A percentile compares a stretch with the other conserved stretches of the same genome.
phyloP scores from a whole-genome alignment of 495 filamentous ascomycete species.

The Penicillium mononematosum region DNA sequence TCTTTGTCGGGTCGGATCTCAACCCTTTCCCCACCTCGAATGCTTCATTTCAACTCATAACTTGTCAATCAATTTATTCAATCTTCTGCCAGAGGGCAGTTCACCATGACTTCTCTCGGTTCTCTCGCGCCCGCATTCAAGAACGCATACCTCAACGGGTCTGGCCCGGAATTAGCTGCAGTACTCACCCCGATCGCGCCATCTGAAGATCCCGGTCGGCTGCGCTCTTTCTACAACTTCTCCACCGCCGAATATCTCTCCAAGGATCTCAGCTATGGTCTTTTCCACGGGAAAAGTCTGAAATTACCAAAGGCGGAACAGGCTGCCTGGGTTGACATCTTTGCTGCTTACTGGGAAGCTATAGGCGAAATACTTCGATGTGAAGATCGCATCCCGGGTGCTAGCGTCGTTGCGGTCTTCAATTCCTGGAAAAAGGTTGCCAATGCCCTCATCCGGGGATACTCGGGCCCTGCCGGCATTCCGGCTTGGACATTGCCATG shows the following conservation, averaged over 20 bases:
- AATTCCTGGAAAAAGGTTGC: constrained; percentile 80
- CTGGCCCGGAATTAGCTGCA: constrained; percentile 65
- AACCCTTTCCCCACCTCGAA: constrained; percentile 1
- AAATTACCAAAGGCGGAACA: constrained; percentile 62
- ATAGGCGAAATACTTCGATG: constrained; percentile 63
- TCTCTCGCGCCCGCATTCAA: constrained; percentile 60
- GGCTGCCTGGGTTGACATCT: constrained; percentile 79
- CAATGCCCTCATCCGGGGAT: constrained; percentile 69
- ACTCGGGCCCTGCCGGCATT: constrained; percentile 60
- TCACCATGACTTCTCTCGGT: constrained; percentile 62
- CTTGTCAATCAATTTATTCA: not conserved
- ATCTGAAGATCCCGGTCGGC: constrained; percentile 52
- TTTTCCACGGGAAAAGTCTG: constrained; percentile 56
- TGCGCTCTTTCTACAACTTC: constrained; percentile 60
- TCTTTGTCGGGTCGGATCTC: constrained; percentile 1
- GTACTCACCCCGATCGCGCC: constrained; percentile 67
- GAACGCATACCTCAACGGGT: constrained; percentile 50
- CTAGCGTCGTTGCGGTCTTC: constrained; percentile 73
- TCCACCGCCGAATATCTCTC: constrained; percentile 58
- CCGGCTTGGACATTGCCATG: constrained; percentile 86
- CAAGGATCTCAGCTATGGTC: constrained; percentile 58
- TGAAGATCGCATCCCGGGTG: constrained; percentile 44
- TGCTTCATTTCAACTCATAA: not conserved
- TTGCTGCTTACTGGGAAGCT: constrained; percentile 78
- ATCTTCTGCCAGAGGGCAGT: not conserved